These are phyloP conservation scores for Suhomyces bribrorum DNA, from an alignment of 1,139 yeast species.

Conservation along the genomic window DNA sequence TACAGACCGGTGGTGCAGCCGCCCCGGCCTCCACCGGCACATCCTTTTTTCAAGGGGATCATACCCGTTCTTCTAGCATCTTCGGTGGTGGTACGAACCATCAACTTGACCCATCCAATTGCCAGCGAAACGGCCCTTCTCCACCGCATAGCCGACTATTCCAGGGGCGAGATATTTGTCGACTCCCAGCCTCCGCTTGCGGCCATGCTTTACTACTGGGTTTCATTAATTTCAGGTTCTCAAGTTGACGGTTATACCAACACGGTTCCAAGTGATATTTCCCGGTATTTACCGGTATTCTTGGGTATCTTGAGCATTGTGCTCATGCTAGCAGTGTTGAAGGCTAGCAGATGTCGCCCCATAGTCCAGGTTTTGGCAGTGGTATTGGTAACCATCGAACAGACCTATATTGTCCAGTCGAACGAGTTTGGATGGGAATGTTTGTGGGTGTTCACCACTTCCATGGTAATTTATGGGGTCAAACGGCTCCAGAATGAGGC, in stretches of 20 bases:
- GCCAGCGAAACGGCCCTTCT: conserved; percentile 1
- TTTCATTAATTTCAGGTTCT: conserved; percentile 37
- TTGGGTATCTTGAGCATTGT: conserved; percentile 36
- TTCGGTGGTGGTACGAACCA: conserved; percentile 1
- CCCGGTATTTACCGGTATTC: conserved; percentile 18
- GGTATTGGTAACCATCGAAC: conserved; percentile 51
- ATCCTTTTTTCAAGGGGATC: neutral
- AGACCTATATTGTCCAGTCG: conserved; percentile 52
- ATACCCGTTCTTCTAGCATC: neutral
- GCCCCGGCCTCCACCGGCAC: neutral
- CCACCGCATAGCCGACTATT: conserved; percentile 40
- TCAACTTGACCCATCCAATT: conserved; percentile 1
- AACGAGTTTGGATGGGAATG: conserved; percentile 53
- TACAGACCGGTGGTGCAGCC: conserved; percentile 3
- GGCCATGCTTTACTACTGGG: conserved; percentile 46
- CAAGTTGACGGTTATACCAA: neutral
- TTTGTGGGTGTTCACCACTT: conserved; percentile 48
- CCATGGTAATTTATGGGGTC: conserved; percentile 46
- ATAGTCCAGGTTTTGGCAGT: conserved; percentile 47
- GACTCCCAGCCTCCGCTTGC: conserved; percentile 67
- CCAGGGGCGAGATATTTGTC: conserved; percentile 59
- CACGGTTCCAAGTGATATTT: neutral
- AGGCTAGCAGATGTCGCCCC: conserved; percentile 47
- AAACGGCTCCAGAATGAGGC: conserved; percentile 37
- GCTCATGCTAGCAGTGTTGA: conserved; percentile 50